A percentile compares a stretch with the other conserved stretches of the same genome.
Conservation (phyloP, 179 eudicot species). For the Gypsophila paniculata region DNA sequence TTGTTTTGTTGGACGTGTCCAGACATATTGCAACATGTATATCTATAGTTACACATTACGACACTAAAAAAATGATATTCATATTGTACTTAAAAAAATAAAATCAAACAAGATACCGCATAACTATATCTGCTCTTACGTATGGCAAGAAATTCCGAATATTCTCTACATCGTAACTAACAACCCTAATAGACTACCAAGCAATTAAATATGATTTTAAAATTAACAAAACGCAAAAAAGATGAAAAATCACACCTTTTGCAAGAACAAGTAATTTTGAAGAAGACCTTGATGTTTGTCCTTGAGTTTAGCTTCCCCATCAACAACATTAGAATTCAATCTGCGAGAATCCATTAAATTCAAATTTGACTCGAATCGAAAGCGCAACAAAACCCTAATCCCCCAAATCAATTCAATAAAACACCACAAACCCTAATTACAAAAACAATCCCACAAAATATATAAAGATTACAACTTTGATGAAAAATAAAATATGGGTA, state of each 20-base stretch:
- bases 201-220: not conserved
- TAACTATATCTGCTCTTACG: no score
- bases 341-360: slow-evolving; percentile 30
- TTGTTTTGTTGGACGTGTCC: no score
- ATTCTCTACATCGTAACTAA: not conserved
- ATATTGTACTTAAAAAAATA: no score
- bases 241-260: slow-evolving; percentile 31
- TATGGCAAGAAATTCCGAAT: no score
- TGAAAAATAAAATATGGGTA: not conserved
- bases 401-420: slow-evolving; percentile 11
- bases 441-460: no score
- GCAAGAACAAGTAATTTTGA: slow-evolving; percentile 38
- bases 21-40: no score
- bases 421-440: slow-evolving; percentile 8
- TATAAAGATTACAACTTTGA: not conserved
- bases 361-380: slow-evolving; percentile 24
- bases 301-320: slow-evolving; percentile 24
- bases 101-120: no score
- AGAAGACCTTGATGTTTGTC: slow-evolving; percentile 31
- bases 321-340: slow-evolving; percentile 26
- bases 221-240: not conserved
- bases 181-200: not conserved
- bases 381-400: slow-evolving; percentile 20
- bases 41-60: no score
- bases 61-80: no score